Evolutionary conservation across 2,329 filamentous ascomycete species (phyloP).

Genomic region (Zalaria sp.): DNA sequence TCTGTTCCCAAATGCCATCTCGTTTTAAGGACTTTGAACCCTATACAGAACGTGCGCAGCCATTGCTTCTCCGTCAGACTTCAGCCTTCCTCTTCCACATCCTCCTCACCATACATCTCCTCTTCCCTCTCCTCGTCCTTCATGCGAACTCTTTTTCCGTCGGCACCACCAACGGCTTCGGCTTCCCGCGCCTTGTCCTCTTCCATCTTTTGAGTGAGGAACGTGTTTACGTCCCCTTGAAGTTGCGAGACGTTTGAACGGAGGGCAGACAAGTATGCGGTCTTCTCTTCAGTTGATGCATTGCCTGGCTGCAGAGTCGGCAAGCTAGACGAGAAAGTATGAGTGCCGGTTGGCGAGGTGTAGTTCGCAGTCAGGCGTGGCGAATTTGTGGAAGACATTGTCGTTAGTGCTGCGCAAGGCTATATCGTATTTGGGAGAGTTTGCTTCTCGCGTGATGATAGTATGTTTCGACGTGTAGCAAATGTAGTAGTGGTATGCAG

Average conservation of each 20-base stretch:
- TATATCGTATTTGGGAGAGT: too few relatives aligned
- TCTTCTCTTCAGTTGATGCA: constrained; percentile 34
- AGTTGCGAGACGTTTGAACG: constrained; percentile 41
- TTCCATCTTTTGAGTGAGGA: constrained; percentile 62
- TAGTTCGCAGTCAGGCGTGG: constrained; percentile 12
- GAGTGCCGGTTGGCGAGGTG: constrained; percentile 10
- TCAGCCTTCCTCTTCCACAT: constrained; percentile 40
- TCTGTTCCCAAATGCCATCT: too few relatives aligned
- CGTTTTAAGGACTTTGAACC: too few relatives aligned
- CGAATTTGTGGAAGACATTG: background rate
- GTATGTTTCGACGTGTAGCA: too few relatives aligned
- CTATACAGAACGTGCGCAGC: too few relatives aligned
- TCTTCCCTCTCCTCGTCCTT: constrained; percentile 34
- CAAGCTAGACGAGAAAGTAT: constrained; percentile 11
- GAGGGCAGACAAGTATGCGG: constrained; percentile 45
- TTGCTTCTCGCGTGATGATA: too few relatives aligned
- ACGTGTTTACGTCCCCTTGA: constrained; percentile 55
- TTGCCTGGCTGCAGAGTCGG: constrained; percentile 7
- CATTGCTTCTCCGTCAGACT: too few relatives aligned
- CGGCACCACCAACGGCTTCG: constrained; percentile 9
- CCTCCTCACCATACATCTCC: constrained; percentile 77
- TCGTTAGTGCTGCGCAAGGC: background rate
- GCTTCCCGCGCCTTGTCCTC: constrained; percentile 46
- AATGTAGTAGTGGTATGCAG: too few relatives aligned
- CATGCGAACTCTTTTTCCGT: constrained; percentile 8